A percentile compares a stretch with the other conserved stretches of the same genome.
These are phyloP conservation scores for Gloeophyllum trabeum DNA, from an alignment of 768 basidiomycete genomes.

Conservation along the genomic window DNA sequence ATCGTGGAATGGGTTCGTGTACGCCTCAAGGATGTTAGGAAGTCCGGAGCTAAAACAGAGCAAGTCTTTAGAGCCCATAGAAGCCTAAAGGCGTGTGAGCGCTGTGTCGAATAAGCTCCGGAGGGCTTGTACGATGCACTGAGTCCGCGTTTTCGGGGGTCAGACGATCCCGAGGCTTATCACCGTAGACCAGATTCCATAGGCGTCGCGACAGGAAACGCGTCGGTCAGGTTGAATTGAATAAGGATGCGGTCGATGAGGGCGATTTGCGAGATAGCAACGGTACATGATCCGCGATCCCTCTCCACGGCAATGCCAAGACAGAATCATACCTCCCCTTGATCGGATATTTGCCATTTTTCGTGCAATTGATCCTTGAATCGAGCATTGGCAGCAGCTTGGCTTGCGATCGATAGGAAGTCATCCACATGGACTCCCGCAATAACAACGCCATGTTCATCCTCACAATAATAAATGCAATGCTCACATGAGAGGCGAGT, in stretches of 20 bases:
- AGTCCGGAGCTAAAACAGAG: too few relatives aligned
- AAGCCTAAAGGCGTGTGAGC: too few relatives aligned
- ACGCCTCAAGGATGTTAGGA: too few relatives aligned
- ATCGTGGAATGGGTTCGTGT: too few relatives aligned
- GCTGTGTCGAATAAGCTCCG: too few relatives aligned
- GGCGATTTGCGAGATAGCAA: conserved; percentile 20
- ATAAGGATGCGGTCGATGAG: conserved; percentile 20
- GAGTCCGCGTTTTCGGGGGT: too few relatives aligned
- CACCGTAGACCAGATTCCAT: conserved; percentile 13
- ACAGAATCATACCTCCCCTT: conserved; percentile 8
- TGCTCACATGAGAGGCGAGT: conserved; percentile 1
- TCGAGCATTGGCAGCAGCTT: background rate
- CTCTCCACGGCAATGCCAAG: conserved; percentile 10
- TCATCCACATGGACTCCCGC: conserved; percentile 5
- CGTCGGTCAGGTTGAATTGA: conserved; percentile 15
- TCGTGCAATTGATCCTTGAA: background rate
- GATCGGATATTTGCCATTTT: conserved; percentile 3
- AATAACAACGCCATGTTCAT: background rate
- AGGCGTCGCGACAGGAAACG: conserved; percentile 14
- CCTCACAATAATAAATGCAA: background rate
- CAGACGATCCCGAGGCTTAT: too few relatives aligned
- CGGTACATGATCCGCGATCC: conserved; percentile 8
- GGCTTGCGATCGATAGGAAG: background rate
- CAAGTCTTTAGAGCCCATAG: too few relatives aligned
- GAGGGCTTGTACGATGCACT: too few relatives aligned